Conservation (phyloP, 495 filamentous ascomycete species). For the Bathelium albidoporum region DNA sequence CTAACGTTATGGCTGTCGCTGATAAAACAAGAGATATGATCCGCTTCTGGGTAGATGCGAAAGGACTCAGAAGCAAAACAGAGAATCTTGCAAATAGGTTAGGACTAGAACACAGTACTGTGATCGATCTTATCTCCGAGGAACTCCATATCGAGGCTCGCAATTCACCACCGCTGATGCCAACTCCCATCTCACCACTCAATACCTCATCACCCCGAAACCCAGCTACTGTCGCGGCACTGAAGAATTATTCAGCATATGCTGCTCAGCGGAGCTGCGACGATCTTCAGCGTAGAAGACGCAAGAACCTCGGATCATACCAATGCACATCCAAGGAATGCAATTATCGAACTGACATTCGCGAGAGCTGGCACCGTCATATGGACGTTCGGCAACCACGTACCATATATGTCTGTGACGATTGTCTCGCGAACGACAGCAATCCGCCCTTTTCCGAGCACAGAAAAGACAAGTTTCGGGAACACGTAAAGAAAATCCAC, state of each 20-base stretch:
- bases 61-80: not conserved
- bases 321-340: not conserved
- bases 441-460: not conserved
- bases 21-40: not conserved
- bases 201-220: not conserved
- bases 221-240: not conserved
- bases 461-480: not conserved
- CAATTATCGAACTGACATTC: not conserved
- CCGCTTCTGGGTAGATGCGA: not conserved
- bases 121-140: not conserved
- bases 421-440: not conserved
- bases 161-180: not conserved
- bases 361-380: not conserved
- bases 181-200: not conserved
- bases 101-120: not conserved
- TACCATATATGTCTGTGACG: not conserved
- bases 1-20: not conserved
- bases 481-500: not conserved
- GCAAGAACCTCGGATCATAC: not conserved
- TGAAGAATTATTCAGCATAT: not conserved
- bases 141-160: not conserved
- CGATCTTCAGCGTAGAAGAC: not conserved
- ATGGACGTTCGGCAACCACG: not conserved
- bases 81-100: too few species aligned
- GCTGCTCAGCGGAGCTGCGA: not conserved